A percentile compares a stretch with the other conserved stretches of the same genome.
Conservation (phyloP, 1,284 basidiomycete genomes). For the Tausonia pullulans region DNA sequence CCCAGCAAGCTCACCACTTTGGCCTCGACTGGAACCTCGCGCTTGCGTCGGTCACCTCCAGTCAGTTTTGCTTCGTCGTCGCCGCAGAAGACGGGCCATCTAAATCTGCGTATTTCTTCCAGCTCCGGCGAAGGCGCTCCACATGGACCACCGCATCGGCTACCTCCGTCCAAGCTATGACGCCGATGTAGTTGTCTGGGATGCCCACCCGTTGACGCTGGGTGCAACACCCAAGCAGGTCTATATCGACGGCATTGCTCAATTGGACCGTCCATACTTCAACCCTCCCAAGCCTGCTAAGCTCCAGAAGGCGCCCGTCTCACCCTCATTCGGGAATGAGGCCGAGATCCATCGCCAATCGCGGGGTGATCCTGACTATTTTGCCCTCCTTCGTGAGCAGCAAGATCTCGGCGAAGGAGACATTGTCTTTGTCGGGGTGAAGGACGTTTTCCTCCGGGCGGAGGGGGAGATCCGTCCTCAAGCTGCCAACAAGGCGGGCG, state of each 20-base stretch:
- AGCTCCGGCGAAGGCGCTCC: slow-evolving; percentile 43
- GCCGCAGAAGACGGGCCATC: not conserved
- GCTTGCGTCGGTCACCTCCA: slow-evolving; percentile 56
- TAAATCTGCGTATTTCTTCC: slow-evolving; percentile 25
- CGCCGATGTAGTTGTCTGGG: slow-evolving; percentile 64
- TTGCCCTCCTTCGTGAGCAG: slow-evolving; percentile 22
- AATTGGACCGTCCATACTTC: slow-evolving; percentile 24
- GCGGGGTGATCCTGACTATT: slow-evolving; percentile 31
- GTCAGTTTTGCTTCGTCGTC: slow-evolving; percentile 44
- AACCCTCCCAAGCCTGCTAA: slow-evolving; percentile 21
- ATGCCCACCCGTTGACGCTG: slow-evolving; percentile 67
- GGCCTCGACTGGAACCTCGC: slow-evolving; percentile 26
- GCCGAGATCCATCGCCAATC: slow-evolving; percentile 26
- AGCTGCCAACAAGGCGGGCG: not conserved
- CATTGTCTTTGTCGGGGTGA: slow-evolving; percentile 21
- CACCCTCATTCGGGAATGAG: slow-evolving; percentile 30
- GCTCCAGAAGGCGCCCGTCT: slow-evolving; percentile 26
- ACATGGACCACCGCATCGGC: slow-evolving; percentile 71
- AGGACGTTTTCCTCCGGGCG: slow-evolving; percentile 6
- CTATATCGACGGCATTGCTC: slow-evolving; percentile 47
- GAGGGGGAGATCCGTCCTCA: slow-evolving; percentile 9
- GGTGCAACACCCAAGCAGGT: slow-evolving; percentile 44
- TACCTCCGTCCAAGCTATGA: slow-evolving; percentile 50
- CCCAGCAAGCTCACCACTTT: slow-evolving; percentile 74
- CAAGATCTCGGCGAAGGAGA: slow-evolving; percentile 22